Base-by-base conservation (phyloP, 1,284 basidiomycete genomes). In the Cryptococcus sp. region DNA sequence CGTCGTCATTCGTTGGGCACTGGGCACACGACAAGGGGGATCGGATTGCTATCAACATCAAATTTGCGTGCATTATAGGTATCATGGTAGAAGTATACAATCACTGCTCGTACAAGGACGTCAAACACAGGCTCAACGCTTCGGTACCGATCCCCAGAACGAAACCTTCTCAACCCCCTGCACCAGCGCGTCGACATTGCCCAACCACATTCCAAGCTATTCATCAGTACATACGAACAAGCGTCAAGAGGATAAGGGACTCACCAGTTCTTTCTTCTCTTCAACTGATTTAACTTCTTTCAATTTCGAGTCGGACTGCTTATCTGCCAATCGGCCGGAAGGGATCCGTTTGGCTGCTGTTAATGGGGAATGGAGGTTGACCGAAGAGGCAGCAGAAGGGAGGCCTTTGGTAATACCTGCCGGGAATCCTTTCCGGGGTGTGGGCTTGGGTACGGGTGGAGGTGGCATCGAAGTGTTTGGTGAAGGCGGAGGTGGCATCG, bases 161-260 rank as follows among this genome's bases (percentile, higher is more conserved):
- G 88, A 88, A 0, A 86, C 87, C 72, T 84, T 86, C 57, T 85
- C 79, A 19, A 91, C 87, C 1, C 88, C 85, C 61, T 88, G 86
- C 3, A 92, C 87, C 9, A 91, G 79, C 45, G 86, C 85, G 67
- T 91, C 88, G 7, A 92, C 88, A 66, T 92, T 92, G 1, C 88
- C 89, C 45, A 92, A 70, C 82, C 90, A 85, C 48, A 81, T 83
- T 0, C 85, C 85, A 49, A 92, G 68, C 69, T 71, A 52, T 16
- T 34, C 21, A 25, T 14, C 11, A 28, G 36, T 3, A 19, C 47
- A 49, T 16, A 22, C 47, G 22, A 47, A n/a, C n/a, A 31, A 18
- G 18, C 25, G 22, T 25, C 11, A 32, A 23, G 18, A 13, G 10
- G n/a, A 50, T 22, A 34, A 24, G 10, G 11, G 2, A 63, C 69